Evolutionary conservation across 2,329 filamentous ascomycete genomes (phyloP).

Genomic region (Paramyrothecium roridum): DNA sequence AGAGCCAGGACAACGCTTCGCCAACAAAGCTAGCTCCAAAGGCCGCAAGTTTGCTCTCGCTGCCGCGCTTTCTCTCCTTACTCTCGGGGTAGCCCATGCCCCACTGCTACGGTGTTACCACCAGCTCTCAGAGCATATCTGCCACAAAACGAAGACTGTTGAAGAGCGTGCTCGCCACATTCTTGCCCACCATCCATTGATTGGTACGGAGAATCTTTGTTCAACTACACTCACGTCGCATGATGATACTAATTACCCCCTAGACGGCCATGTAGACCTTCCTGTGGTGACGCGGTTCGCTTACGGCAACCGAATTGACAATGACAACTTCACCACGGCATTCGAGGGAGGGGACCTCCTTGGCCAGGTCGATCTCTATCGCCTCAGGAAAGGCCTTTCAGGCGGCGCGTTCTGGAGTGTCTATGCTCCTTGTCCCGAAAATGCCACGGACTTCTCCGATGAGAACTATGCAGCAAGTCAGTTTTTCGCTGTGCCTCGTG

Average conservation of each 20-base stretch:
- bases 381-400: constrained; percentile 66
- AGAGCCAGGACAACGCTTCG: neutral
- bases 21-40: constrained; percentile 2
- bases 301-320: constrained; percentile 78
- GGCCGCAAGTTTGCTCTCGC: constrained; percentile 17
- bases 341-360: constrained; percentile 69
- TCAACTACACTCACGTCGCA: neutral
- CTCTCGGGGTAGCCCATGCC: constrained; percentile 20
- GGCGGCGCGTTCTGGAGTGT: constrained; percentile 95
- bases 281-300: constrained; percentile 65
- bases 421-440: constrained; percentile 70
- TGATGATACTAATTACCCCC: neutral
- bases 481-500: constrained; percentile 12
- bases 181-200: constrained; percentile 43
- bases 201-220: constrained; percentile 34
- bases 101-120: constrained; percentile 19
- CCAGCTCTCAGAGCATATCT: constrained; percentile 16
- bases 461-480: constrained; percentile 66
- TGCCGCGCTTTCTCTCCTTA: constrained; percentile 19
- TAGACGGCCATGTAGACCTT: constrained; percentile 90
- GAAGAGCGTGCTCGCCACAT: constrained; percentile 45
- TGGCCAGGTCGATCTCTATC: constrained; percentile 75
- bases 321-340: constrained; percentile 65
- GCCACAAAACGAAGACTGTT: constrained; percentile 27
- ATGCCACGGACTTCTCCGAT: constrained; percentile 71